phyloP scores from a whole-genome alignment of 768 basidiomycete genomes.

The Suillus discolor region DNA sequence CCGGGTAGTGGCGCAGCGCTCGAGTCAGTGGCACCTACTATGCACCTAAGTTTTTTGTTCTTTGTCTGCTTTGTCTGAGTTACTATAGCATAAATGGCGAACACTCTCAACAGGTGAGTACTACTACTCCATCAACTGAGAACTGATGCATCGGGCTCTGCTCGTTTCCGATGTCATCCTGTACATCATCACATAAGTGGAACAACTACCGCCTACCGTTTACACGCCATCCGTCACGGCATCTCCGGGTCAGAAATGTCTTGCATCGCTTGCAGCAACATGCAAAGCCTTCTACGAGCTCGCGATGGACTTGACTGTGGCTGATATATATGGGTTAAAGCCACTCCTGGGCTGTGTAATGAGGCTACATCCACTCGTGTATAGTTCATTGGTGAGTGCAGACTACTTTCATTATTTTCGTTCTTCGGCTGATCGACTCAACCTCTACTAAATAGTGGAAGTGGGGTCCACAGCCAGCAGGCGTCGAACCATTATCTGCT shows the following conservation, averaged over 20 bases:
- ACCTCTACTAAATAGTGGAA: not conserved
- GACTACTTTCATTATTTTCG: not conserved
- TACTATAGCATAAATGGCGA: not conserved
- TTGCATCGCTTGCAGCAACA: not conserved
- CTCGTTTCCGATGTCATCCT: not conserved
- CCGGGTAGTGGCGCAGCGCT: too few species aligned
- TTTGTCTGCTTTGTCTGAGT: not conserved
- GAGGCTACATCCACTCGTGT: not conserved
- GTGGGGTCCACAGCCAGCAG: not conserved
- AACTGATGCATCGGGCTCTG: not conserved
- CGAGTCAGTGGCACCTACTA: too few species aligned
- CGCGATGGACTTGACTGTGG: not conserved
- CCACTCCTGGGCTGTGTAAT: not conserved
- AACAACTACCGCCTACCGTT: not conserved
- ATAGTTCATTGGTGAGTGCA: not conserved
- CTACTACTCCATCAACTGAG: not conserved
- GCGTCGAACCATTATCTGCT: not conserved
- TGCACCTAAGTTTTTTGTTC: not conserved
- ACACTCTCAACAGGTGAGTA: not conserved
- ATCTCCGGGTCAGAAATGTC: not conserved
- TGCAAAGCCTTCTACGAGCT: not conserved
- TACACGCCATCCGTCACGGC: too few species aligned
- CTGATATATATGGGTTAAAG: not conserved
- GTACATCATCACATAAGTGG: not conserved
- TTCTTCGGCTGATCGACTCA: not conserved